phyloP scores from a whole-genome alignment of 352 stramenopile species.

The Elongisporangium anandrum region DNA sequence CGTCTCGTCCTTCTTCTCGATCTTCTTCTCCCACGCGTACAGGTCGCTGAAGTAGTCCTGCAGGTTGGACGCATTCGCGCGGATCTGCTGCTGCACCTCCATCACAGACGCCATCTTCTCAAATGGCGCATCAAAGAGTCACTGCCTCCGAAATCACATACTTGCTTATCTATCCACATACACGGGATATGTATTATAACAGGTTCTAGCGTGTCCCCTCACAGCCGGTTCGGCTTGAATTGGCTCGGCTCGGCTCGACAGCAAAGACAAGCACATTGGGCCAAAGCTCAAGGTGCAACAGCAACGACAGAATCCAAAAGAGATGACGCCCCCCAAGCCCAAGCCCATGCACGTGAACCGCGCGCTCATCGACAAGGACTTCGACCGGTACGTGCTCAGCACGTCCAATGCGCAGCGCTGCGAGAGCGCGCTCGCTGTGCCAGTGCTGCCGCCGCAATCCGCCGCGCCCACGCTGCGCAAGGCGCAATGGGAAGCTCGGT shows the following conservation, averaged over 20 bases:
- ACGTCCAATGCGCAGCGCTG: slow-evolving; percentile 23
- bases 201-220: neutral
- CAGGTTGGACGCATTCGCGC: slow-evolving; percentile 67
- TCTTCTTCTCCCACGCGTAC: slow-evolving; percentile 75
- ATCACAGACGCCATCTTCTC: slow-evolving; percentile 23
- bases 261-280: neutral
- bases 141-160: slow-evolving; percentile 5
- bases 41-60: slow-evolving; percentile 78
- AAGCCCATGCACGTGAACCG: slow-evolving; percentile 57
- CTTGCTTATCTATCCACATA: slow-evolving; percentile 1
- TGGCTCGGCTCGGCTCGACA: neutral
- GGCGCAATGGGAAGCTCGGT: slow-evolving; percentile 67
- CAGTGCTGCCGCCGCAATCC: slow-evolving; percentile 39
- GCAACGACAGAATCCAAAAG: slow-evolving; percentile 8
- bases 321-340: slow-evolving; percentile 6
- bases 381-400: slow-evolving; percentile 72
- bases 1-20: slow-evolving; percentile 44
- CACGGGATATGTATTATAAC: slow-evolving; percentile 2
- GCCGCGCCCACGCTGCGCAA: slow-evolving; percentile 48
- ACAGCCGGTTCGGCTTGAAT: neutral
- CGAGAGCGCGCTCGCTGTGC: slow-evolving; percentile 18
- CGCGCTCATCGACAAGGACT: slow-evolving; percentile 68
- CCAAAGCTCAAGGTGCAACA: slow-evolving; percentile 1
- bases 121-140: slow-evolving; percentile 3
- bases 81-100: slow-evolving; percentile 81